Base-by-base conservation (phyloP, 177 flowering plant genomes). In the Vitis hybrid region DNA sequence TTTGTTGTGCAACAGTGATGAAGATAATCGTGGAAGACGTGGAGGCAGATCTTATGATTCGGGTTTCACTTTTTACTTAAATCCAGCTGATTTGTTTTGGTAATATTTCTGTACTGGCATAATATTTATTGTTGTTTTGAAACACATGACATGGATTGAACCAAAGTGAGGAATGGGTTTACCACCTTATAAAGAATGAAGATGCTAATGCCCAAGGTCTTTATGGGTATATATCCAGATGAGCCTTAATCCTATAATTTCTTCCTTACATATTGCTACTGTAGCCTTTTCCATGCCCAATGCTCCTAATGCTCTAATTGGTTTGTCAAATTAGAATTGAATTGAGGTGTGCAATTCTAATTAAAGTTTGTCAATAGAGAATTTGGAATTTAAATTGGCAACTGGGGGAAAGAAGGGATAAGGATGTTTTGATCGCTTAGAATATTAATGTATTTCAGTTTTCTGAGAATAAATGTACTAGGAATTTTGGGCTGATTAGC, bases 21-120 rank as follows among this genome's bases (percentile, higher is more conserved):
- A 90, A 57, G 92, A 94, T 72, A 85, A 85, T 72, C 93, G 95
- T 66, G 94, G 93, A 68, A 88, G 98, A 74, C 93, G 99, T 45
- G 80, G 91, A 67, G 80, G 92, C 68, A 87, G 97, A 76, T 86
- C 94, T 18, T 90, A 78, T 82, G 84, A 80, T 84, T 67, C 92
- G 11, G 92, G 94, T 62, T 80, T 93, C 76, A 69, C 74, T 9
- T 81, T 89, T 66, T 85, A 76, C 79, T 60, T 89, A 39, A 82
- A 75, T 68, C 93, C 97, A 19, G 55, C 89, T n/a, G 97, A 91
- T 84, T 73, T 91, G 59, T 89, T 91, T 72, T 90, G 98, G 99
- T 95, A 95, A 88, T 29, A 13, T 26, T 62, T 69, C 33, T 45
- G 13, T 4, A 9, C 53, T 76, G 57, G 22, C 67, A 20, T 8